A percentile compares a stretch with the other conserved stretches of the same genome.
phyloP scores from a whole-genome alignment of 192 early-diverging fungal genomes.

The Neocallimastix lanati region DNA sequence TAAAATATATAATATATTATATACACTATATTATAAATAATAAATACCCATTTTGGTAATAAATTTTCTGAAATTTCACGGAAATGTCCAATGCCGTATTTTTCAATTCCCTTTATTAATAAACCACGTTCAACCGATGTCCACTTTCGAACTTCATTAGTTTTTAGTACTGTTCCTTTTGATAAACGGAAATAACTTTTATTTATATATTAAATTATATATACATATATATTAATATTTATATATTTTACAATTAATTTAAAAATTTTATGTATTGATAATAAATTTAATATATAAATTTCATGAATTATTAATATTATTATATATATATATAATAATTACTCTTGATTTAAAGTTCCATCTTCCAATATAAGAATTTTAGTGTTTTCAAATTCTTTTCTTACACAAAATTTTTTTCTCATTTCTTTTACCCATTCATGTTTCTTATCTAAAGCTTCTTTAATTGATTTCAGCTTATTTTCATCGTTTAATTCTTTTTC shows the following conservation, averaged over 20 bases:
- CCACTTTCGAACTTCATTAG: slow-evolving; percentile 54
- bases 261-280: no score
- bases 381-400: slow-evolving; percentile 68
- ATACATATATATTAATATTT: no score
- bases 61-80: slow-evolving; percentile 61
- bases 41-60: slow-evolving; percentile 54
- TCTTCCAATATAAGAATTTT: slow-evolving; percentile 64
- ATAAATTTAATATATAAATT: no score
- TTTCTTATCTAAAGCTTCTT: slow-evolving; percentile 26
- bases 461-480: slow-evolving; percentile 2
- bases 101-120: slow-evolving; percentile 62
- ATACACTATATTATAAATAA: no score
- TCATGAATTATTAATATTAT: no score
- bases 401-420: slow-evolving; percentile 65
- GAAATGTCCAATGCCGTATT: slow-evolving; percentile 73
- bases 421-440: slow-evolving; percentile 64
- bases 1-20: no score
- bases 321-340: no score
- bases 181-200: slow-evolving; percentile 57
- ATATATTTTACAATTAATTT: no score
- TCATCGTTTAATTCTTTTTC: slow-evolving; percentile 9
- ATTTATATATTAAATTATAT: background rate
- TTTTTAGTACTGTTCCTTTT: slow-evolving; percentile 30
- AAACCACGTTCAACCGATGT: slow-evolving; percentile 55
- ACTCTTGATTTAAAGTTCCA: slow-evolving; percentile 78